Percentiles rank a stretch among this genome's conserved stretches.
These are phyloP conservation scores for Boeremia exigua DNA, from an alignment of 2,329 filamentous ascomycete genomes.

Conservation along the genomic window DNA sequence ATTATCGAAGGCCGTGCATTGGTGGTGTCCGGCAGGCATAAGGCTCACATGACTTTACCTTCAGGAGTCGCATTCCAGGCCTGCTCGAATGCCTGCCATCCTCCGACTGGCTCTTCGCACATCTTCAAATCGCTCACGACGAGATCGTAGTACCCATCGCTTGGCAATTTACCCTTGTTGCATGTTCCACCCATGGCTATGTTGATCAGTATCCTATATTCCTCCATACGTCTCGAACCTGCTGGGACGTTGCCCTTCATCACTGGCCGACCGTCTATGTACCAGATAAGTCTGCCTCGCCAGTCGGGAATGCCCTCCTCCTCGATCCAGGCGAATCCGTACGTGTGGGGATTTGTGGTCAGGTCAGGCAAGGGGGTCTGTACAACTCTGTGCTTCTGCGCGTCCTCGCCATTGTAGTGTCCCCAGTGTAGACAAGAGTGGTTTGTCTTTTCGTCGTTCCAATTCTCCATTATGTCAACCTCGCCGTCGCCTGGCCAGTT, in stretches of 20 bases:
- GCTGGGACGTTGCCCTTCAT: conserved; percentile 63
- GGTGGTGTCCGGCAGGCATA: too few relatives aligned
- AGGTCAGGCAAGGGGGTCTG: conserved; percentile 60
- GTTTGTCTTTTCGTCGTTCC: conserved; percentile 64
- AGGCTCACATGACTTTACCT: conserved; percentile 38
- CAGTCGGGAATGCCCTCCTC: conserved; percentile 51
- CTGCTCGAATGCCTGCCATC: conserved; percentile 61
- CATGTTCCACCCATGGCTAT: conserved; percentile 69
- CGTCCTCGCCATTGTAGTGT: conserved; percentile 60
- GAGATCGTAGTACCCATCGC: conserved; percentile 63
- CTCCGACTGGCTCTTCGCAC: conserved; percentile 60
- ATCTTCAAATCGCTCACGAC: conserved; percentile 61
- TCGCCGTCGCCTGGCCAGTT: conserved; percentile 66
- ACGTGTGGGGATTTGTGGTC: conserved; percentile 55
- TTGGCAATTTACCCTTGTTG: conserved; percentile 59
- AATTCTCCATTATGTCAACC: conserved; percentile 67
- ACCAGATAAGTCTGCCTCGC: conserved; percentile 62
- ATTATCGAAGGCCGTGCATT: too few relatives aligned
- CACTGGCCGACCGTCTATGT: conserved; percentile 62
- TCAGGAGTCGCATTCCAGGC: conserved; percentile 54
- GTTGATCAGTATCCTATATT: conserved; percentile 64
- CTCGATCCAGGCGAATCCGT: conserved; percentile 64
- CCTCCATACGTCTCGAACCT: conserved; percentile 61
- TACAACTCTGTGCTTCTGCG: conserved; percentile 62
- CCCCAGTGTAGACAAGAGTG: conserved; percentile 67